These are phyloP conservation scores for Polychaeton citri DNA, from an alignment of 2,329 filamentous ascomycete genomes.

Conservation along the genomic window DNA sequence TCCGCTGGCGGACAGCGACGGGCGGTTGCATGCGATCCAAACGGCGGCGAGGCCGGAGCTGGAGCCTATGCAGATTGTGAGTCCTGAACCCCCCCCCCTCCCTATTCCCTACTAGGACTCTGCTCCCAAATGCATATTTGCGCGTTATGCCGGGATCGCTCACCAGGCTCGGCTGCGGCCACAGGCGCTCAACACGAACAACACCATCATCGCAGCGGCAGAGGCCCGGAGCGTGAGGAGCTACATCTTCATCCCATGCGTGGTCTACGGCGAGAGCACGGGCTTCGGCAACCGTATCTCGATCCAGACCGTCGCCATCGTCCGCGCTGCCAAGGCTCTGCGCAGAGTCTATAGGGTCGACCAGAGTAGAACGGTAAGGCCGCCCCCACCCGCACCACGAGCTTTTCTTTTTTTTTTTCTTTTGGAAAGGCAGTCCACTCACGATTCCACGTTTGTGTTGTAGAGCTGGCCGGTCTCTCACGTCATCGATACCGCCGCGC, in stretches of 20 bases:
- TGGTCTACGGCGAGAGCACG: conserved; percentile 39
- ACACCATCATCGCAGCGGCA: conserved; percentile 28
- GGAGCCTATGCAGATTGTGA: conserved; percentile 14
- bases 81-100: too few relatives aligned
- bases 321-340: conserved; percentile 30
- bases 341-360: conserved; percentile 32
- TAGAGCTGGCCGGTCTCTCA: conserved; percentile 43
- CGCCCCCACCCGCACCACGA: too few relatives aligned
- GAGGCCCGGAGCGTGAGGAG: conserved; percentile 27
- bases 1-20: conserved; percentile 32
- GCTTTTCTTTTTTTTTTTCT: too few relatives aligned
- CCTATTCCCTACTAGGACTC: too few relatives aligned
- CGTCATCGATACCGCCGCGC: conserved; percentile 31
- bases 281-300: conserved; percentile 40
- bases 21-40: conserved; percentile 30
- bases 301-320: conserved; percentile 38
- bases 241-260: conserved; percentile 42
- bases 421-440: too few relatives aligned
- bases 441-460: conserved; percentile 22
- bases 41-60: conserved; percentile 21
- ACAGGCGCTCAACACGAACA: conserved; percentile 31
- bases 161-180: too few relatives aligned
- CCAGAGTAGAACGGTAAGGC: conserved; percentile 9
- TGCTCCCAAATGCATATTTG: too few relatives aligned
- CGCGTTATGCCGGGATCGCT: too few relatives aligned